Evolutionary conservation across 2,329 filamentous ascomycete species (phyloP).

Genomic region (Parafenestella ontariensis): DNA sequence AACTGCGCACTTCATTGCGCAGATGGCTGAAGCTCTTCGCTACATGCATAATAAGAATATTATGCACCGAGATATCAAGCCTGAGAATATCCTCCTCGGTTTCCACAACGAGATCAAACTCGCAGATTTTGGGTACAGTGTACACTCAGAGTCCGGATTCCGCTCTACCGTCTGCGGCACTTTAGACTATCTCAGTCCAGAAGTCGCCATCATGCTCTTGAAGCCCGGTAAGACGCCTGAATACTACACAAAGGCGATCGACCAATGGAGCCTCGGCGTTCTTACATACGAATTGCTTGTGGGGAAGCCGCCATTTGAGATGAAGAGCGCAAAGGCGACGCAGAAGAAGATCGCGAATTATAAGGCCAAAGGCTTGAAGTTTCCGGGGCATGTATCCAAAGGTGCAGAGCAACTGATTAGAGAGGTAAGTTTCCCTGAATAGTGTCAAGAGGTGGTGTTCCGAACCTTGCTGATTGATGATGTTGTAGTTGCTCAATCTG

Average conservation of each 20-base stretch:
- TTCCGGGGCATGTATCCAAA: constrained; percentile 83
- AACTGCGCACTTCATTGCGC: constrained; percentile 80
- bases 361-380: constrained; percentile 80
- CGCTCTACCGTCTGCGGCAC: constrained; percentile 93
- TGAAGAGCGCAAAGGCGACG: constrained; percentile 81
- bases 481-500: constrained; percentile 47
- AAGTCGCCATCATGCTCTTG: constrained; percentile 71
- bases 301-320: constrained; percentile 92
- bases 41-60: constrained; percentile 94
- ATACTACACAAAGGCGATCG: constrained; percentile 89
- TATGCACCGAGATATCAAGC: constrained; percentile 94
- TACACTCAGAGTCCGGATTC: constrained; percentile 89
- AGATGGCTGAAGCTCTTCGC: constrained; percentile 81
- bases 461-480: background rate
- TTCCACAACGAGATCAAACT: constrained; percentile 97
- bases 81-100: constrained; percentile 89
- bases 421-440: constrained; percentile 19
- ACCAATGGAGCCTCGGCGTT: constrained; percentile 92
- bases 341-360: constrained; percentile 75
- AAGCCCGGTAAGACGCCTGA: constrained; percentile 69
- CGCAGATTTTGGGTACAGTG: constrained; percentile 95
- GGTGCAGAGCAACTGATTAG: constrained; percentile 83
- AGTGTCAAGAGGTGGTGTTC: background rate
- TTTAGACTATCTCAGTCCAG: constrained; percentile 90
- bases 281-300: constrained; percentile 92